Evolutionary conservation across 345 rosid genomes (phyloP).

Genomic region (Acer negundo): DNA sequence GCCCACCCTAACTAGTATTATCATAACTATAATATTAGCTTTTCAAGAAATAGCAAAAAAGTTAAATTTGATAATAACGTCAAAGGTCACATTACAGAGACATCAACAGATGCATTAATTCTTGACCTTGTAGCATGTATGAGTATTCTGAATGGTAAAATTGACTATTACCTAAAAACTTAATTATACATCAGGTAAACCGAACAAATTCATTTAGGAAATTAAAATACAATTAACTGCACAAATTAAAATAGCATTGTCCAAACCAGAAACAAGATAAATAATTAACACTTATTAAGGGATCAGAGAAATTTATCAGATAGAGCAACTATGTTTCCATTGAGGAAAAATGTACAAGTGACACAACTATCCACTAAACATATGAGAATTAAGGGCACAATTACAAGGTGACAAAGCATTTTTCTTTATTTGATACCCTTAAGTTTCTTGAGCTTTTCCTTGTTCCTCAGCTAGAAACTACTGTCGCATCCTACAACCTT

Average conservation of each 20-base stretch:
- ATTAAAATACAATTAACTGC: neutral
- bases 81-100: neutral
- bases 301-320: neutral
- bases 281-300: neutral
- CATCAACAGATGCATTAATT: neutral
- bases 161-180: neutral
- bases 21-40: neutral
- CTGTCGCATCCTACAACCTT: neutral
- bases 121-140: neutral
- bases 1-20: neutral
- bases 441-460: neutral
- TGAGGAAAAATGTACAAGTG: neutral
- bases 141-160: neutral
- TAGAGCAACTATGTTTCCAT: neutral
- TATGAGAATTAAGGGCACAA: neutral
- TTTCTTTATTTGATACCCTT: neutral
- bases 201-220: neutral
- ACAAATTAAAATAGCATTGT: neutral
- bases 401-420: neutral
- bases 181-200: neutral
- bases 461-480: neutral
- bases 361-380: neutral
- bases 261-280: neutral
- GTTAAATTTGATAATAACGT: slow-evolving; percentile 3
- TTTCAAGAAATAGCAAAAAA: neutral